Base-by-base conservation (phyloP, 208 protist species). In the Trichomonas vaginalis region DNA sequence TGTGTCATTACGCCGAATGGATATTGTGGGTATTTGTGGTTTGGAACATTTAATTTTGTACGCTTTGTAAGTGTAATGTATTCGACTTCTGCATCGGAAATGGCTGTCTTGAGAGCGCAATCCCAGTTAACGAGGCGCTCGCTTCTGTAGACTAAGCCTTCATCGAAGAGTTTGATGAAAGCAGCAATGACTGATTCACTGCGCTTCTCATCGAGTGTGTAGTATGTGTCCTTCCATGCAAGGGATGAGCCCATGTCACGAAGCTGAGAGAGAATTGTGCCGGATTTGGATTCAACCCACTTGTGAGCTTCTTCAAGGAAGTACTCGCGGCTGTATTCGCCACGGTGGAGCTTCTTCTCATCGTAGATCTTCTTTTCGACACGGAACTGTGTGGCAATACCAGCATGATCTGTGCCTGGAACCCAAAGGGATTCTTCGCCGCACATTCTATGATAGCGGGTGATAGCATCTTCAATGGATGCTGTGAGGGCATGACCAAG, bases 111-210 rank as follows among this genome's bases (percentile, higher is more conserved):
- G 46, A 99, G 97, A 47, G 97, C 95, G 96, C 98, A 99, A 97
- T 98, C 99, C 99, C 99, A 99, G 97, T 99, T 99, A 88, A 99
- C 98, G 9, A 99, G 97, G n/a, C 99, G 97, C 17, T 98, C 99
- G n/a, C 97, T 97, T 82, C 99, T 97, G 96, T 99, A 98, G 95
- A 99, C 98, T 4, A 99, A 88, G 27, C 98, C 98, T 86, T 99
- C 97, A 79, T 99, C 98, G 97, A 98, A 98, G 95, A 99, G 96
- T 62, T 97, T 96, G 46, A 99, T 97, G 97, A 99, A 99, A 0
- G 98, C 98, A 96, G 99, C 98, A 14, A 97, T 96, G 40, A 99
- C 99, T 70, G 99, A 98, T n/a, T 96, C 83, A 0, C 48, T 97
- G 56, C 97, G 98, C 79, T 97, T 96, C 87, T 97, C 97, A 97